Conservation (phyloP, 371 early-diverging fungal genomes). For the Rhizopus sp. region DNA sequence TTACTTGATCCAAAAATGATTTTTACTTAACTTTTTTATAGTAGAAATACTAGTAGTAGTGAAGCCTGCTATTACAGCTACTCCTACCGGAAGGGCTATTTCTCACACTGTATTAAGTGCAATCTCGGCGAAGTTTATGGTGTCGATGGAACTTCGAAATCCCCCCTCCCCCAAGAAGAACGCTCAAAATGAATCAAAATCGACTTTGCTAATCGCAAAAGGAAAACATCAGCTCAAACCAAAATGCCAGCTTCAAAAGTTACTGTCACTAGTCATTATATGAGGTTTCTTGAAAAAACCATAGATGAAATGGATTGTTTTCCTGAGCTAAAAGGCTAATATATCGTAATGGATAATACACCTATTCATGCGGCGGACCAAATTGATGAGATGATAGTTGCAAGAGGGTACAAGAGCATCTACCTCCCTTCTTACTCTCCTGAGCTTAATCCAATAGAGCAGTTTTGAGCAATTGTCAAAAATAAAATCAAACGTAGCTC, state of each 20-base stretch:
- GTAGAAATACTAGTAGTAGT: too few relatives aligned
- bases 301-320: conserved; percentile 17
- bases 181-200: conserved; percentile 1
- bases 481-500: conserved; percentile 24
- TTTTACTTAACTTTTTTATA: too few relatives aligned
- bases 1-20: too few relatives aligned
- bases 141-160: too few relatives aligned
- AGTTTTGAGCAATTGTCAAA: conserved; percentile 22
- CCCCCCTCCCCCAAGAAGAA: too few relatives aligned
- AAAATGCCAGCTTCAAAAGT: too few relatives aligned
- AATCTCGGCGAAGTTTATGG: too few relatives aligned
- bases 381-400: conserved; percentile 14
- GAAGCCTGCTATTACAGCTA: too few relatives aligned
- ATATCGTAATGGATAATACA: too few relatives aligned
- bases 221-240: too few relatives aligned
- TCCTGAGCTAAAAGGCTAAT: conserved; percentile 5
- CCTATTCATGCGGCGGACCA: conserved; percentile 12
- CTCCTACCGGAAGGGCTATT: too few relatives aligned
- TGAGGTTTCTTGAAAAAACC: conserved; percentile 10
- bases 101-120: too few relatives aligned
- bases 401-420: conserved; percentile 19
- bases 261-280: conserved; percentile 22
- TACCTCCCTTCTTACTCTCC: conserved; percentile 16
- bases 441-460: conserved; percentile 15
- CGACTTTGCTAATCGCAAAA: neutral